Evolutionary conservation across 176 grass and related monocot species (phyloP), one percentile per base, ranked within the genome.

Genomic region (Carex myosuroides): DNA sequence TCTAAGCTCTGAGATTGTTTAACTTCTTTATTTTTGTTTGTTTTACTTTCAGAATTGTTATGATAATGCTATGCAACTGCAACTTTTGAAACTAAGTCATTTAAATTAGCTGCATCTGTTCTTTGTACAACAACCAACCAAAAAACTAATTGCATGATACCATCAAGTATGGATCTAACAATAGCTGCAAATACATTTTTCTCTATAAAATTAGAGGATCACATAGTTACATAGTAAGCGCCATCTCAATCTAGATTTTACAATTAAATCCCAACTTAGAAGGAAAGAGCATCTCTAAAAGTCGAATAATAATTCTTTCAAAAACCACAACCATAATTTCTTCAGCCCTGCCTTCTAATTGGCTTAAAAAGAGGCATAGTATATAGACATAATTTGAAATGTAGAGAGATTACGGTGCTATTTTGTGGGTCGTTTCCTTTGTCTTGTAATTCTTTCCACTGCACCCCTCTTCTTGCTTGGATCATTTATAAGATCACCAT

Each of bases 401-500:
- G 63, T 13, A 65, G 63, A 65, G 62, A 64, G 63, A 65, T 65
- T 74, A 24, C 24, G 42, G n/a, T 76, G 72, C 48, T 76, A 76
- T 2, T 41, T 39, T 70, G 24, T 55, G 13, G 1, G 13, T 29
- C 21, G 13, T 76, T 76, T 76, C 13, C 22, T 76, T 32, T 22
- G 72, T 30, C 48, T 55, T 16, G 48, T 62, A 20, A 30, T 82
- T 82, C 80, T 63, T 58, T 56, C 33, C 13, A 46, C 63, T 67
- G 60, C 56, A 48, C 12, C 80, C 63, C 61, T 67, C 32, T 39
- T 80, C 77, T 80, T 60, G 24, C 77, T 80, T 35, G 77, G 8
- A 80, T 7, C 77, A 80, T 80, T 80, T 59, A 80, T 30, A 35
- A 61, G 14, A 39, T 80, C 78, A 61, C 33, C 32, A 61, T 42